These are phyloP conservation scores for Phlebopus sp. DNA, from an alignment of 1,284 basidiomycete genomes.

Conservation along the genomic window DNA sequence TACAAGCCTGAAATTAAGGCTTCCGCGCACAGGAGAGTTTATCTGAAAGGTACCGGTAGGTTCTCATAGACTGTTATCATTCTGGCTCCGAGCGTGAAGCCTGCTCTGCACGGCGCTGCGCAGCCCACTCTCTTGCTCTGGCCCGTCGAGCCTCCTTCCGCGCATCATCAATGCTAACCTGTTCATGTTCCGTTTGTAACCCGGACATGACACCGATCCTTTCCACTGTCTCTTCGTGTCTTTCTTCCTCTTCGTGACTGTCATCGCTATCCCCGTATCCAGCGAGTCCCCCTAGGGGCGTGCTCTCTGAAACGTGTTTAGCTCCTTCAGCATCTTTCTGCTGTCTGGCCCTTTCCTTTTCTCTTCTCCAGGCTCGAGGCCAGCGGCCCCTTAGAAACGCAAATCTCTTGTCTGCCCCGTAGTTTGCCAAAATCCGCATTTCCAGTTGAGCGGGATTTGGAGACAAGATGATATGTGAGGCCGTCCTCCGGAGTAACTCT, in stretches of 20 bases:
- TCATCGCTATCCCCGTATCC: slow-evolving; percentile 60
- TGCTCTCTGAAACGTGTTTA: slow-evolving; percentile 7
- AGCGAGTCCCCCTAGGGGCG: slow-evolving; percentile 48
- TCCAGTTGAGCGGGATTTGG: slow-evolving; percentile 77
- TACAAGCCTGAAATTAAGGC: too few species aligned
- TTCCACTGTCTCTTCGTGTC: slow-evolving; percentile 12
- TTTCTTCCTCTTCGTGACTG: slow-evolving; percentile 26
- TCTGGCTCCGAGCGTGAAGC: slow-evolving; percentile 7
- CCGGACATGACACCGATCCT: not conserved
- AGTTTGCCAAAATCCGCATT: slow-evolving; percentile 84
- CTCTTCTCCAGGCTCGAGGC: slow-evolving; percentile 56
- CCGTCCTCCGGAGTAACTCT: slow-evolving; percentile 75
- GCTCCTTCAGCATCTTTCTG: slow-evolving; percentile 12
- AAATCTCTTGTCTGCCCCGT: slow-evolving; percentile 69
- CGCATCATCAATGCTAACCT: slow-evolving; percentile 28
- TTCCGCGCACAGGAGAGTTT: too few species aligned
- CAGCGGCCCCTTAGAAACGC: slow-evolving; percentile 78
- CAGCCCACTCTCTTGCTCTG: slow-evolving; percentile 55
- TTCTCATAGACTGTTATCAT: not conserved
- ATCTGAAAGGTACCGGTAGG: too few species aligned
- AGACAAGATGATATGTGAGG: slow-evolving; percentile 60
- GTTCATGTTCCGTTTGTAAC: not conserved
- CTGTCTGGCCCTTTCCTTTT: slow-evolving; percentile 43
- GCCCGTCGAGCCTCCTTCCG: slow-evolving; percentile 49
- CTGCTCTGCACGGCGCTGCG: slow-evolving; percentile 37